Conservation (phyloP, 73 alveolate genomes). For the Blepharisma stoltei region DNA sequence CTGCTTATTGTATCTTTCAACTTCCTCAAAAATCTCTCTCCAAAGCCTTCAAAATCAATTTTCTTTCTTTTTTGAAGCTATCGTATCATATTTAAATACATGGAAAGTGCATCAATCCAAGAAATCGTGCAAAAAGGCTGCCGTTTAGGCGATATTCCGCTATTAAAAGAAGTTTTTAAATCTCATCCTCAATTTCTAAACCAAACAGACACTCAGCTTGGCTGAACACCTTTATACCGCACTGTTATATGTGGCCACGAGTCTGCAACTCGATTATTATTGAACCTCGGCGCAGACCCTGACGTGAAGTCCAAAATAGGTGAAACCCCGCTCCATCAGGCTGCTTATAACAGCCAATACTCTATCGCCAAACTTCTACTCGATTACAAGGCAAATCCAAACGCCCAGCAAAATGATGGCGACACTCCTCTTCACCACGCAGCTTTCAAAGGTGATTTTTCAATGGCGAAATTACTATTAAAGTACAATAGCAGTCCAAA, state of each 20-base stretch:
- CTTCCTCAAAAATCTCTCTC: no score
- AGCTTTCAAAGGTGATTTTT: conserved; percentile 54
- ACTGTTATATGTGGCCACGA: neutral
- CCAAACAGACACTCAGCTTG: neutral
- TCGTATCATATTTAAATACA: no score
- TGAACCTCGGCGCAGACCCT: conserved; percentile 52
- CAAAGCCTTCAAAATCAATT: no score
- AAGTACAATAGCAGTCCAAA: conserved; percentile 61
- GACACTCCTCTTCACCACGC: conserved; percentile 66
- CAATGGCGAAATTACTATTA: conserved; percentile 51
- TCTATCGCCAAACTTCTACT: conserved; percentile 60
- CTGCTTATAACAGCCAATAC: conserved; percentile 63
- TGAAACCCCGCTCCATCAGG: conserved; percentile 66
- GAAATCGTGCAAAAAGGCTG: neutral
- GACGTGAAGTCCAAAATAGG: conserved; percentile 53
- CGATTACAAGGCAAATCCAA: conserved; percentile 55
- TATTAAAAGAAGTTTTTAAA: neutral
- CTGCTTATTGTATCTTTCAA: no score
- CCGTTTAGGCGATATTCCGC: neutral
- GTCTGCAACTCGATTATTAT: neutral
- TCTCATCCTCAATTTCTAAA: neutral
- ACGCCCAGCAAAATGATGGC: conserved; percentile 64
- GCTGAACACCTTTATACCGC: neutral
- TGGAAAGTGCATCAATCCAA: no score
- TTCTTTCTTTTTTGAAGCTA: no score